Base-by-base conservation (phyloP, 1,139 yeast species). In the Debaryomycetaceae sp. region DNA sequence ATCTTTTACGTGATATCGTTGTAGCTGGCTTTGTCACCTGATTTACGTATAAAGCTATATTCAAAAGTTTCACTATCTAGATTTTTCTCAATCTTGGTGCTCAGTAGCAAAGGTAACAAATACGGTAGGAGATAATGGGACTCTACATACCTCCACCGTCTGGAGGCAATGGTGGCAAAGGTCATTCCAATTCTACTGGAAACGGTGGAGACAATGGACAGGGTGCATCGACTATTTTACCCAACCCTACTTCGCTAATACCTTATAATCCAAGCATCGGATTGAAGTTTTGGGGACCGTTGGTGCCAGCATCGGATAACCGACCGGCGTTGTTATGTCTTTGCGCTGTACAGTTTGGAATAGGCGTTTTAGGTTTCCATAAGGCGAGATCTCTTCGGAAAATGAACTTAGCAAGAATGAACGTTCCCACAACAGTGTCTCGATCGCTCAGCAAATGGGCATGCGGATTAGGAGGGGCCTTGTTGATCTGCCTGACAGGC, bases 271-370 rank as follows among this genome's bases (percentile, higher is more conserved):
- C 87, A 6, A 77, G 79, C 47, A 60, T 81, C 22, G 87, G 87
- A 1, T 65, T 82, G 39, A 65, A 65, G 50, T 57, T 80, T 36
- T 79, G 84, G 81, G 84, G 86, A 1, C 86, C 87, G 0, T 57
- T 82, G 36, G 83, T 80, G 1, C 87, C 87, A 2, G 83, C 86
- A 0, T 69, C 84, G 2, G 87, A 82, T 50, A 77, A 79, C 55
- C 55, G 65, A 27, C 64, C 71, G 5, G 85, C 83, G 0, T 57
- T 81, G 2, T 73, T 69, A 56, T 52, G 75, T 1, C 57, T 80
- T 47, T 68, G 81, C 5, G 75, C 75, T 0, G 49, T 74, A 3
- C 87, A 82, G 51, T 60, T 76, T 27, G 84, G 84, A 1, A 43
- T 72, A 35, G 58, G 57, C 11, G 51, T 48, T 11, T 36, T 48